Evolutionary conservation across 441 rosid genomes (phyloP).

Genomic region (Jatropha multifida): DNA sequence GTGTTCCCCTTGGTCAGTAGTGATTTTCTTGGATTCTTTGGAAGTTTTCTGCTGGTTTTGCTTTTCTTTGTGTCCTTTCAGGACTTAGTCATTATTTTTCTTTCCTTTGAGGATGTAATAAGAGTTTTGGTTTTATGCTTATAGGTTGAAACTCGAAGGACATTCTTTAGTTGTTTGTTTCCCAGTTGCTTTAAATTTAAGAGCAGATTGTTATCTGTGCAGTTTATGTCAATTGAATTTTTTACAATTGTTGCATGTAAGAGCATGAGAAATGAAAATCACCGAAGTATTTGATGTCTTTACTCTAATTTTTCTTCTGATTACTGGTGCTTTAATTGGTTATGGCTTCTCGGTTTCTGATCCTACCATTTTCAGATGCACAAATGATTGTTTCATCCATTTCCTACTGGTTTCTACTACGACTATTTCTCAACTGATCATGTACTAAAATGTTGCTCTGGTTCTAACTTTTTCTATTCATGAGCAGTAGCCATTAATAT

Average conservation of each 20-base stretch:
- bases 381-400: background rate
- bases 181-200: background rate
- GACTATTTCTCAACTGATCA: background rate
- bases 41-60: background rate
- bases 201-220: constrained; percentile 5
- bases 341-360: background rate
- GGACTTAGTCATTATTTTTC: background rate
- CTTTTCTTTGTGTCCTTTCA: background rate
- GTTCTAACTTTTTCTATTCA: background rate
- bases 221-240: background rate
- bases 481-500: constrained; percentile 1
- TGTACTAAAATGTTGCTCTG: background rate
- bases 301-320: background rate
- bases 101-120: background rate
- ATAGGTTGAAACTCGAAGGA: background rate
- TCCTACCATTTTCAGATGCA: background rate
- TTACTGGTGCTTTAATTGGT: background rate
- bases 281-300: background rate
- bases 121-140: background rate
- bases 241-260: background rate
- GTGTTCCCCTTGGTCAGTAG: background rate
- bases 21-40: background rate
- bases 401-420: background rate
- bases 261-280: background rate
- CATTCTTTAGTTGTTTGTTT: background rate